These are phyloP conservation scores for Pythium aquatile DNA, from an alignment of 352 stramenopile genomes.

Conservation along the genomic window DNA sequence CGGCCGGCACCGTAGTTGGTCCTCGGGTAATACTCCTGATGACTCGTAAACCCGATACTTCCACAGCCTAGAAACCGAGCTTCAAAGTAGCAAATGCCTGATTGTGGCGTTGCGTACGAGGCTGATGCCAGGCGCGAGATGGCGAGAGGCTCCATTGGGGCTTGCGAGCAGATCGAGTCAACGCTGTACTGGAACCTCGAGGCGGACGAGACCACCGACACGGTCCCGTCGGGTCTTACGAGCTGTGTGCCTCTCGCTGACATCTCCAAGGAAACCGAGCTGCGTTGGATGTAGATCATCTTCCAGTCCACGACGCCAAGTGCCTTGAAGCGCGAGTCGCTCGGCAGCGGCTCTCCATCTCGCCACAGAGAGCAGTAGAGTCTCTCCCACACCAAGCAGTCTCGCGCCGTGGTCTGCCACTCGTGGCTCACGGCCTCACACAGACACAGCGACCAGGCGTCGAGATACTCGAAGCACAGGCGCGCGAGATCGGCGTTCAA, in stretches of 20 bases:
- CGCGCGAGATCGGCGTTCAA: constrained; percentile 18
- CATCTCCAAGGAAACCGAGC: constrained; percentile 12
- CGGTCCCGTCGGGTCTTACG: constrained; percentile 18
- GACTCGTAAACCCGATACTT: constrained; percentile 30
- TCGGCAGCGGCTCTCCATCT: neutral
- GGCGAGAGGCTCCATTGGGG: constrained; percentile 20
- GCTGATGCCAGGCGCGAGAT: neutral
- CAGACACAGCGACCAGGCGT: constrained; percentile 22
- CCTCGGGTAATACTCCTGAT: constrained; percentile 5
- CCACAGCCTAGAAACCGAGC: constrained; percentile 26
- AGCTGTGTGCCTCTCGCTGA: constrained; percentile 31
- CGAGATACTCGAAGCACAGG: constrained; percentile 24
- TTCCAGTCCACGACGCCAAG: constrained; percentile 23
- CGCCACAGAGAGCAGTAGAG: constrained; percentile 30
- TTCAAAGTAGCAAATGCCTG: constrained; percentile 37
- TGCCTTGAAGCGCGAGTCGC: neutral
- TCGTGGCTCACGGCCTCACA: constrained; percentile 28
- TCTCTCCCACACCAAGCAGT: constrained; percentile 27
- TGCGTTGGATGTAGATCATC: constrained; percentile 18
- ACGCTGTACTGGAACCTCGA: constrained; percentile 25
- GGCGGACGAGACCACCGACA: constrained; percentile 33
- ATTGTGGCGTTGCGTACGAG: neutral
- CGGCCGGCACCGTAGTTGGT: constrained; percentile 33
- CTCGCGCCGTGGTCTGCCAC: constrained; percentile 20
- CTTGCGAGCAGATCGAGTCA: constrained; percentile 33